Conservation (phyloP, 2,329 filamentous ascomycete species). For the Pyrenophora teres region DNA sequence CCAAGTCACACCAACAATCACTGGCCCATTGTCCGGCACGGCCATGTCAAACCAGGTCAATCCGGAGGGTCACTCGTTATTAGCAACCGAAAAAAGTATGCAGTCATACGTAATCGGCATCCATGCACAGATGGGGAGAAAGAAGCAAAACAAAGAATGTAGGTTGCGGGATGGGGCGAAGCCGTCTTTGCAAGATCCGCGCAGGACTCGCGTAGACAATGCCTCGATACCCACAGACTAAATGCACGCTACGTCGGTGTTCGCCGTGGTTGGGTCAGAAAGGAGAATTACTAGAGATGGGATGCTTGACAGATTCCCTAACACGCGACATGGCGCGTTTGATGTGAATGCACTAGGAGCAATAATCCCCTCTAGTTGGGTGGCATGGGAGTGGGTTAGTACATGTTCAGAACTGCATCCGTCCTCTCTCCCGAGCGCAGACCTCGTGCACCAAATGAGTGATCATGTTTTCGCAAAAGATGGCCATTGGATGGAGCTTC, state of each 20-base stretch:
- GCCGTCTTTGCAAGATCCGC: slow-evolving; percentile 2
- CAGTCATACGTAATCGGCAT: background rate
- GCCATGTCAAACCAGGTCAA: slow-evolving; percentile 11
- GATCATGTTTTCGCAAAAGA: background rate
- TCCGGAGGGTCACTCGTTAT: slow-evolving; percentile 5
- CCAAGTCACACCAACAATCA: slow-evolving; percentile 35
- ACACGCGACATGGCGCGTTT: slow-evolving; percentile 10
- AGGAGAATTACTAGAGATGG: slow-evolving; percentile 1
- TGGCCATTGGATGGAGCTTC: background rate
- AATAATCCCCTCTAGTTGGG: background rate
- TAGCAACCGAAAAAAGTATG: background rate
- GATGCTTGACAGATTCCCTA: background rate
- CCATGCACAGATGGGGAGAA: background rate
- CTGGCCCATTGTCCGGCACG: slow-evolving; percentile 28
- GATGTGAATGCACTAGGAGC: slow-evolving; percentile 1
- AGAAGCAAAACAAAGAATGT: background rate
- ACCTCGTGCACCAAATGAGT: background rate
- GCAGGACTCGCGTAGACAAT: background rate
- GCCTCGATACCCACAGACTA: background rate
- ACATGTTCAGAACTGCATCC: background rate
- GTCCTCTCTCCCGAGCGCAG: background rate
- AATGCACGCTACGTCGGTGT: slow-evolving; percentile 2
- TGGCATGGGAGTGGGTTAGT: background rate
- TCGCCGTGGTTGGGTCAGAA: background rate
- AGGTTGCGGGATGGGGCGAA: background rate